Base-by-base conservation (phyloP, 2,329 filamentous ascomycete species). In the Sporothrix variecibatus region DNA sequence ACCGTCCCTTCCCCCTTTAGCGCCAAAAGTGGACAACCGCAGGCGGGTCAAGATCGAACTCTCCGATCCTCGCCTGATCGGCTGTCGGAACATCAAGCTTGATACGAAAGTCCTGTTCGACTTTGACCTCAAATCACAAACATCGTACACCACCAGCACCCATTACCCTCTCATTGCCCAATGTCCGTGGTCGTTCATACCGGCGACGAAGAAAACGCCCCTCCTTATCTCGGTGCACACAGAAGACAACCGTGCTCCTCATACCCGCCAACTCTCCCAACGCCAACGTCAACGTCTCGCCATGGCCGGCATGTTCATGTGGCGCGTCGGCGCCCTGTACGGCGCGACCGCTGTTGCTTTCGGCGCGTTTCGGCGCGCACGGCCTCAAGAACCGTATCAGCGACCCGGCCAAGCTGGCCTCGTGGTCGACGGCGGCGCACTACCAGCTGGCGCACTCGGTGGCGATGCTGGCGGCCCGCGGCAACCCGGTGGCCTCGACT, bases 361-460 rank as follows among this genome's bases (percentile, higher is more conserved):
- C 73, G 90, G 90, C 43, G 91, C 91, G 0, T 93, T 92, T 81
- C n/a, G 91, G 91, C 49, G 89, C 90, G 15, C 91, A 93, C 79
- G 90, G 90, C 12, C 83, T 92, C 56, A 92, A 91, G 82, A 86
- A 86, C 75, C 83, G 84, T 76, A 88, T 91, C 78, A 79, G 86
- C 11, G 90, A 92, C 77, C 89, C 90, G 2, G 81, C 84, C 15
- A 85, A 85, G 75, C 80, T 92, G 56, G 86, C 88, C 6, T 91
- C 85, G 79, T 92, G 89, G 87, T 81, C 82, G 12, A 92, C 90
- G 0, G 91, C 90, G 1, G 90, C 90, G 2, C 90, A 92, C 56
- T 93, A 92, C 78, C 90, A 92, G 90, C 85, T 92, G 64, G 82
- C 91, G 67, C 90, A 92, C 82, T 88, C 89, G 17, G 84, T 87